phyloP scores from a whole-genome alignment of 768 basidiomycete species.

The Podaxis sp. region DNA sequence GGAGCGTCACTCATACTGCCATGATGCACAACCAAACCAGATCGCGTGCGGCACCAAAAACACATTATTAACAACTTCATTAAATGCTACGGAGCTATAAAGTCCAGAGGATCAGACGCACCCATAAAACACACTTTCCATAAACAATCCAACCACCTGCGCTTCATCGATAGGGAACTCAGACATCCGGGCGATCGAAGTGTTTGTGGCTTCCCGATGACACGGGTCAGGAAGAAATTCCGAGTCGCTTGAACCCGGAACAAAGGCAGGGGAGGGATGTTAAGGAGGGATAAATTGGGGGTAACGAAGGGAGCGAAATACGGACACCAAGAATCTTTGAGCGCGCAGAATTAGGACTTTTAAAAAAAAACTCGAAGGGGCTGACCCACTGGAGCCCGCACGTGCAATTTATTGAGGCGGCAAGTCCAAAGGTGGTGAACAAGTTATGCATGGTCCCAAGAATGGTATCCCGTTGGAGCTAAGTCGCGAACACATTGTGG shows the following conservation, averaged over 20 bases:
- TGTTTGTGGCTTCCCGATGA: neutral
- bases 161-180: constrained; percentile 34
- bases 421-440: neutral
- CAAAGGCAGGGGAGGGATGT: too few species aligned
- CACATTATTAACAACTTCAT: neutral
- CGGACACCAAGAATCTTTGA: neutral
- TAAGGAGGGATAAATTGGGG: too few species aligned
- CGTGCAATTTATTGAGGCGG: neutral
- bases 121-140: constrained; percentile 41
- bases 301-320: neutral
- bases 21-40: neutral
- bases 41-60: neutral
- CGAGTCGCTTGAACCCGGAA: too few species aligned
- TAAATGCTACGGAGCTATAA: neutral
- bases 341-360: too few species aligned
- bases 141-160: constrained; percentile 40
- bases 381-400: neutral
- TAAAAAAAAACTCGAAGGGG: too few species aligned
- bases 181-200: neutral
- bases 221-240: neutral
- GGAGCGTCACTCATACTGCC: neutral
- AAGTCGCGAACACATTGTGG: neutral
- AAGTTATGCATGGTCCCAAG: too few species aligned
- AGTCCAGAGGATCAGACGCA: constrained; percentile 17
- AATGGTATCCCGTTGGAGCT: neutral